Evolutionary conservation across 2,329 filamentous ascomycete species (phyloP).

Genomic region (Magnaporthales sp.): DNA sequence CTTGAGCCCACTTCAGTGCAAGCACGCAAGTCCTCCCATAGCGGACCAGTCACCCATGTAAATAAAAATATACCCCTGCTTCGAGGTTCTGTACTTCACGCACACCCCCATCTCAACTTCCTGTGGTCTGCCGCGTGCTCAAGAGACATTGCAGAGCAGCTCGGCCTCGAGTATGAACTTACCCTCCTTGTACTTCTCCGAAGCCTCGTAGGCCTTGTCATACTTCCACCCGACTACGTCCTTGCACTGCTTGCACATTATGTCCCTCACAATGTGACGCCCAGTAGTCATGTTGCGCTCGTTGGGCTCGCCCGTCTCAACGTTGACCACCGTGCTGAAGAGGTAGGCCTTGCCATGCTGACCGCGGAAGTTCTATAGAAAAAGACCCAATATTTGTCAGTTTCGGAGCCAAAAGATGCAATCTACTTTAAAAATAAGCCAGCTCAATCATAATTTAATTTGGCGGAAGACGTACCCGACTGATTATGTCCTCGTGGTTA

Average conservation of each 20-base stretch:
- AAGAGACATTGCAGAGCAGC: constrained; percentile 65
- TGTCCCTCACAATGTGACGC: constrained; percentile 87
- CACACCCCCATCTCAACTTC: background rate
- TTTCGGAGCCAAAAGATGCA: background rate
- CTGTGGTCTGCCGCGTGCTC: background rate
- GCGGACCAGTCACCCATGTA: background rate
- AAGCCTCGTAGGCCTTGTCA: constrained; percentile 86
- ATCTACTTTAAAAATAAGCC: constrained; percentile 3
- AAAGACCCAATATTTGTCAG: constrained; percentile 5
- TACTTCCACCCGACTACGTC: constrained; percentile 98
- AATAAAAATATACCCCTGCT: background rate
- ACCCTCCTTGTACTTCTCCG: constrained; percentile 97
- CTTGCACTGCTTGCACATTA: constrained; percentile 82
- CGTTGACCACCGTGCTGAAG: constrained; percentile 90
- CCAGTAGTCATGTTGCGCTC: constrained; percentile 99
- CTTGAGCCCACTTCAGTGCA: background rate
- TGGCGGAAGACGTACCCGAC: constrained; percentile 63
- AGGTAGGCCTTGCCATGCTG: constrained; percentile 98
- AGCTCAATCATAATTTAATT: no score
- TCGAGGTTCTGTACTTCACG: background rate
- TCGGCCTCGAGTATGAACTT: constrained; percentile 96
- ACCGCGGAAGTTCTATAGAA: constrained; percentile 81
- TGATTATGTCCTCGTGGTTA: constrained; percentile 94
- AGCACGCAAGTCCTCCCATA: background rate
- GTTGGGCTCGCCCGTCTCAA: constrained; percentile 71